Base-by-base conservation (phyloP, 768 basidiomycete genomes). In the Gloeophyllum trabeum region DNA sequence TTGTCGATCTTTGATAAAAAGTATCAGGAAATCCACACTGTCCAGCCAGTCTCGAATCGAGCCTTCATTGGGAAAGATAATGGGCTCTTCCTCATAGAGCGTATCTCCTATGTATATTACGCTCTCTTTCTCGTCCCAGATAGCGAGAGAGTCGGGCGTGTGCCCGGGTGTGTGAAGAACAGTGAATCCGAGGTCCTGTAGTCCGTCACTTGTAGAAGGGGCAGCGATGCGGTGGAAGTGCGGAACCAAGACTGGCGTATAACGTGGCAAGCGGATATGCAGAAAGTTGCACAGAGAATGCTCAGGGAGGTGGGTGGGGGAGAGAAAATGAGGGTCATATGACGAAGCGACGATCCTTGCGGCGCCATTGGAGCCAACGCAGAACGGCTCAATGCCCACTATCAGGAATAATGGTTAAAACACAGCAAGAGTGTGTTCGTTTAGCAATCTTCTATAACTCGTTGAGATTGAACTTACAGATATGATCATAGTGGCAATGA, bases 401-500 rank as follows among this genome's bases (percentile, higher is more conserved):
- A 30, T 16, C 19, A 14, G 14, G n/a, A n/a, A n/a, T n/a, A n/a
- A 14, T 21, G 35, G 23, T 28, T n/a, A 41, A 18, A 26, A 25
- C 25, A 39, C 20, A 20, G 21, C 38, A 24, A 18, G 14, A 18
- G 35, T 45, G 26, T 39, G 7, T 36, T 13, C 16, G 20, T 13
- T 32, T 32, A 20, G 23, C 16, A 12, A 6, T 4, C 20, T 4
- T 2, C 40, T 39, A n/a, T 32, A 32, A 16, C 28, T 21, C n/a
- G 13, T 4, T 3, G 7, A 28, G 25, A 40, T 19, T n/a, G 34
- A 32, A 62, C 73, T 40, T 53, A 76, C 73, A 57, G 25, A 76
- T 76, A 47, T 76, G 74, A 48, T 76, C 75, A 47, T 73, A 75
- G 46, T 76, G 75, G 44, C 72, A 73, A 51, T 76, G 74, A 7